phyloP scores from a whole-genome alignment of 2,329 filamentous ascomycete genomes.

The Aspergillus vadensis region DNA sequence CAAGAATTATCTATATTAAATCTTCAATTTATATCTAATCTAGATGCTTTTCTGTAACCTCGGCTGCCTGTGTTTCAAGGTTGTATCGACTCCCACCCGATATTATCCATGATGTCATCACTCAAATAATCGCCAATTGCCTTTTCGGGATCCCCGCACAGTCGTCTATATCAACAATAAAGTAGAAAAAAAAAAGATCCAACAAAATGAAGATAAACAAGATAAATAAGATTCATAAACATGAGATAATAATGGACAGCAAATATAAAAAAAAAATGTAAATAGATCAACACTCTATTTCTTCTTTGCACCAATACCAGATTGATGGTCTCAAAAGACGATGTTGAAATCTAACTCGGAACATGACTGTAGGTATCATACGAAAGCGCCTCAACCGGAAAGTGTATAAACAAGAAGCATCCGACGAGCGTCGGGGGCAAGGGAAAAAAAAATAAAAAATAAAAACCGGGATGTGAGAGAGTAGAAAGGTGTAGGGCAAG shows the following conservation, averaged over 20 bases:
- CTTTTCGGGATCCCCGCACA: not conserved
- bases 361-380: slow-evolving; percentile 23
- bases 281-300: not conserved
- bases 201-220: not conserved
- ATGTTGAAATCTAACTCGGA: slow-evolving; percentile 16
- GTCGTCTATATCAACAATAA: not conserved
- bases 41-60: not conserved
- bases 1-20: not conserved
- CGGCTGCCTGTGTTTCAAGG: not conserved
- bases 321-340: slow-evolving; percentile 6
- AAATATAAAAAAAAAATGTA: not conserved
- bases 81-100: not conserved
- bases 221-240: not conserved
- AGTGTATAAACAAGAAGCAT: slow-evolving; percentile 8
- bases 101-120: not conserved
- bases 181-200: not conserved
- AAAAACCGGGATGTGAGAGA: not conserved
- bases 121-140: not conserved
- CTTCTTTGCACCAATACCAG: not conserved
- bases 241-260: not conserved
- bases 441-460: too few species aligned
- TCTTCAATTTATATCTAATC: not conserved
- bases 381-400: slow-evolving; percentile 4
- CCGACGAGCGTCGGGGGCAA: not conserved
- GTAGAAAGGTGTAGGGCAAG: not conserved